These are phyloP conservation scores for Gossypium schwendimanii DNA, from an alignment of 441 rosid species.

Conservation along the genomic window DNA sequence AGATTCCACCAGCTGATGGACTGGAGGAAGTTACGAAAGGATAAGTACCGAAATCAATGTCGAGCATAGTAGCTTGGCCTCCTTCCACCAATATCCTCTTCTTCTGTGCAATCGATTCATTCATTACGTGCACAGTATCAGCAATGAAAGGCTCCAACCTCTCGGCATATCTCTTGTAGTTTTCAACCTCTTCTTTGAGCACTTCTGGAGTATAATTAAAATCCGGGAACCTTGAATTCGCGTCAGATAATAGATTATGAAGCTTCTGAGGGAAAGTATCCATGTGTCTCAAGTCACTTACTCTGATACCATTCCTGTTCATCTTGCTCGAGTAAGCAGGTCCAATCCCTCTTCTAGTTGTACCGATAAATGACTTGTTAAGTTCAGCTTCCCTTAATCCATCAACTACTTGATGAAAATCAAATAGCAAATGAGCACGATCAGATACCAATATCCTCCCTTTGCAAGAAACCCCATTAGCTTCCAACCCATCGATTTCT, in stretches of 20 bases:
- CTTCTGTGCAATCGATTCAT: conserved; percentile 61
- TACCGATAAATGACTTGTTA: conserved; percentile 80
- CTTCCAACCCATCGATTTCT: conserved; percentile 77
- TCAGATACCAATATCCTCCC: conserved; percentile 93
- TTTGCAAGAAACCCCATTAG: conserved; percentile 71
- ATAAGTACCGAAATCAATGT: conserved; percentile 88
- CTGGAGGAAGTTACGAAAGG: conserved; percentile 96
- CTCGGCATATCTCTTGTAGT: conserved; percentile 83
- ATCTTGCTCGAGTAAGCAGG: conserved; percentile 80
- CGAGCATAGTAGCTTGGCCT: conserved; percentile 98
- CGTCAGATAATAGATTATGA: conserved; percentile 65
- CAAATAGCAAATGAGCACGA: conserved; percentile 82
- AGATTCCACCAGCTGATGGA: conserved; percentile 95
- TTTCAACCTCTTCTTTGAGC: conserved; percentile 80
- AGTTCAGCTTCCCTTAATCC: conserved; percentile 87
- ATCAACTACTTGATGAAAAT: conserved; percentile 84
- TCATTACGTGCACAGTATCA: conserved; percentile 77
- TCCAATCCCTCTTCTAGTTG: conserved; percentile 90
- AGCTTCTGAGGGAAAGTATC: conserved; percentile 87
- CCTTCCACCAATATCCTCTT: conserved; percentile 94
- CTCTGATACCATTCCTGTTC: conserved; percentile 83
- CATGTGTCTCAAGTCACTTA: conserved; percentile 84
- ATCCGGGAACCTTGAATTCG: conserved; percentile 62
- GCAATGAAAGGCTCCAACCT: conserved; percentile 79
- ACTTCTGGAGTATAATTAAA: conserved; percentile 62